Percentiles rank a stretch among this genome's conserved stretches.
Conservation (phyloP, 2,329 filamentous ascomycete species). For the Paraphaeosphaeria minitans region DNA sequence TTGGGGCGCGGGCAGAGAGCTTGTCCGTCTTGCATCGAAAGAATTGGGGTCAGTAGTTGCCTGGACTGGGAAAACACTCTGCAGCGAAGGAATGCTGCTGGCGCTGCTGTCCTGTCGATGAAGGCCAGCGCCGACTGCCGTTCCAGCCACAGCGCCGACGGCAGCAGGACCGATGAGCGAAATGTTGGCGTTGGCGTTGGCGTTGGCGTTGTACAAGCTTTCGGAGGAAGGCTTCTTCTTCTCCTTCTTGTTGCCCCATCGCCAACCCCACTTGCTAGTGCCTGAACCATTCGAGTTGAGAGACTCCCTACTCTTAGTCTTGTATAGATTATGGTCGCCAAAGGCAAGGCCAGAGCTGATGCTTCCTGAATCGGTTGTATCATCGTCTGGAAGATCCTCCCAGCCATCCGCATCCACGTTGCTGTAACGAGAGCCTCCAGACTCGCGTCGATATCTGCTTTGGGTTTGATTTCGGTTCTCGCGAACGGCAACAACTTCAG, state of each 20-base stretch:
- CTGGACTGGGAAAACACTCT: slow-evolving; percentile 66
- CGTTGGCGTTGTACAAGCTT: slow-evolving; percentile 41
- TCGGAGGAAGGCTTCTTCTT: slow-evolving; percentile 43
- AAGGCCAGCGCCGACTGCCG: slow-evolving; percentile 55
- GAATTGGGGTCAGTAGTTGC: slow-evolving; percentile 68
- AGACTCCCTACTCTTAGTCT: slow-evolving; percentile 57
- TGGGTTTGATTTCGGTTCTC: slow-evolving; percentile 34
- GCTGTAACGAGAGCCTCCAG: slow-evolving; percentile 42
- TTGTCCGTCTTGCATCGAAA: slow-evolving; percentile 63
- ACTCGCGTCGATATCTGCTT: slow-evolving; percentile 28
- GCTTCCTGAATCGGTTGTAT: slow-evolving; percentile 52
- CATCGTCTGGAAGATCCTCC: slow-evolving; percentile 47
- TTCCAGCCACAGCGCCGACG: slow-evolving; percentile 49
- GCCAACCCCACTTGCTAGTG: slow-evolving; percentile 64
- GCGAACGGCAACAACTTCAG: slow-evolving; percentile 44
- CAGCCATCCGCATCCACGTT: slow-evolving; percentile 57
- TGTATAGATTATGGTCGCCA: slow-evolving; percentile 53
- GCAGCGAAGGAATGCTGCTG: slow-evolving; percentile 58
- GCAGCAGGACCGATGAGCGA: slow-evolving; percentile 46
- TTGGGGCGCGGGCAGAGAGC: slow-evolving; percentile 52
- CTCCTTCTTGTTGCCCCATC: slow-evolving; percentile 61
- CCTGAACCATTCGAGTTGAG: slow-evolving; percentile 60
- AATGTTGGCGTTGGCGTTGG: slow-evolving; percentile 39
- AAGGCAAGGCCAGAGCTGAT: slow-evolving; percentile 66
- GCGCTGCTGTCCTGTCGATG: slow-evolving; percentile 55